Percentiles rank a stretch among this genome's conserved stretches.
These are phyloP conservation scores for Fusarium nematophilum DNA, from an alignment of 2,329 filamentous ascomycete species.

Conservation along the genomic window DNA sequence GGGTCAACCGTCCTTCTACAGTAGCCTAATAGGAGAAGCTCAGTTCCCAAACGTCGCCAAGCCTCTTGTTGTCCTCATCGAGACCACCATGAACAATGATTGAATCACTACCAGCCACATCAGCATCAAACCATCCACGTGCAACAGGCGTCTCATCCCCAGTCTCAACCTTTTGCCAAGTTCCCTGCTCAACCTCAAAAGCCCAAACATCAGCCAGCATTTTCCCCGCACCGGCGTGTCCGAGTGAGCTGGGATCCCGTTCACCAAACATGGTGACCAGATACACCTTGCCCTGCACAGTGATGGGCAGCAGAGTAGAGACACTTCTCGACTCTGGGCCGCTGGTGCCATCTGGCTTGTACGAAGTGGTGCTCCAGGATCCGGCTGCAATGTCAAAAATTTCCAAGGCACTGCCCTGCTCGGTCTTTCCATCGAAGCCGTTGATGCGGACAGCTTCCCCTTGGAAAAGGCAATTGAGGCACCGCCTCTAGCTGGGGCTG, in stretches of 20 bases:
- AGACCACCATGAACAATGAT: conserved; percentile 55
- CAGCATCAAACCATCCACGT: conserved; percentile 56
- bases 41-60: conserved; percentile 51
- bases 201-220: conserved; percentile 56
- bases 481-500: conserved; percentile 54
- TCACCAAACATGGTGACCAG: conserved; percentile 56
- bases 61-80: conserved; percentile 49
- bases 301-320: conserved; percentile 41
- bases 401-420: conserved; percentile 69
- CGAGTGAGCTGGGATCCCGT: conserved; percentile 50
- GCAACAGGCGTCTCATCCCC: conserved; percentile 42
- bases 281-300: conserved; percentile 31
- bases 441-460: conserved; percentile 67
- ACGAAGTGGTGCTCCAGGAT: conserved; percentile 44
- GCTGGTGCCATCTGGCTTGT: conserved; percentile 40
- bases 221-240: conserved; percentile 54
- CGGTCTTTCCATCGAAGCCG: conserved; percentile 70
- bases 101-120: conserved; percentile 36
- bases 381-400: conserved; percentile 47
- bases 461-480: conserved; percentile 56
- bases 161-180: conserved; percentile 44
- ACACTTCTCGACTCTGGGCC: conserved; percentile 50
- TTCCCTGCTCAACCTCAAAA: conserved; percentile 48
- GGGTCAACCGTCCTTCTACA: no score
- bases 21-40: no score